Conservation (phyloP, 441 rosid species). For the Erodium texanum region DNA sequence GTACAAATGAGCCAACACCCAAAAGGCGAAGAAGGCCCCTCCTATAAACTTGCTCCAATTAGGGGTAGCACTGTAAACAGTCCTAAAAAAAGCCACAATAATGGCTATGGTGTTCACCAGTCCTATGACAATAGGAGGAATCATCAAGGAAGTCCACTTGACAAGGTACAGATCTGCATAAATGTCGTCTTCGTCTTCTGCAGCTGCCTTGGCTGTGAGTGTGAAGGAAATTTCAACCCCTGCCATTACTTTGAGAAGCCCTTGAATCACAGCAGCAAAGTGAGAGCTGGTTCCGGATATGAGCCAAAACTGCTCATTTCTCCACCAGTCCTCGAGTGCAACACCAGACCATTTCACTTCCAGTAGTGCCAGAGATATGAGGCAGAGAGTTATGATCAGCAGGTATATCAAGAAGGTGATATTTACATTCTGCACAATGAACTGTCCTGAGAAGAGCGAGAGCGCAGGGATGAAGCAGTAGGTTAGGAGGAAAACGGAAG, state of each 20-base stretch:
- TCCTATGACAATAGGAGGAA: constrained; percentile 55
- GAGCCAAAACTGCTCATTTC: constrained; percentile 65
- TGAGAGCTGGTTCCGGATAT: constrained; percentile 72
- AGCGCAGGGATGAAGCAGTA: constrained; percentile 61
- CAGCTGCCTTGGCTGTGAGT: constrained; percentile 46
- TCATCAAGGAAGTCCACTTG: constrained; percentile 55
- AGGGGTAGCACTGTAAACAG: constrained; percentile 47
- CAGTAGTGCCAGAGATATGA: constrained; percentile 49
- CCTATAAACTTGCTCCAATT: constrained; percentile 67
- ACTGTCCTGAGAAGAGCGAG: constrained; percentile 58
- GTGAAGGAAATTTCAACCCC: constrained; percentile 66
- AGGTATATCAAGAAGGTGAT: constrained; percentile 45
- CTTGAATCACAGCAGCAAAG: constrained; percentile 62
- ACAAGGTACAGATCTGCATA: constrained; percentile 48
- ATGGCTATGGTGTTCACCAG: constrained; percentile 49
- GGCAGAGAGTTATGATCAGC: constrained; percentile 45
- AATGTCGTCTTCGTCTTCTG: constrained; percentile 56
- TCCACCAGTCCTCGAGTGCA: constrained; percentile 66
- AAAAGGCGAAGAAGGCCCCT: constrained; percentile 68
- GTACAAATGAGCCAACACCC: constrained; percentile 61
- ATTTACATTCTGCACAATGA: constrained; percentile 50
- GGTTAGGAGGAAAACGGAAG: constrained; percentile 56
- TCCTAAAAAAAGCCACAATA: constrained; percentile 45
- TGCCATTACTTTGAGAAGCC: constrained; percentile 53
- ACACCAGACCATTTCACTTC: constrained; percentile 71